Evolutionary conservation across 192 early-diverging fungal genomes (phyloP).

Genomic region (Backusella sp.): DNA sequence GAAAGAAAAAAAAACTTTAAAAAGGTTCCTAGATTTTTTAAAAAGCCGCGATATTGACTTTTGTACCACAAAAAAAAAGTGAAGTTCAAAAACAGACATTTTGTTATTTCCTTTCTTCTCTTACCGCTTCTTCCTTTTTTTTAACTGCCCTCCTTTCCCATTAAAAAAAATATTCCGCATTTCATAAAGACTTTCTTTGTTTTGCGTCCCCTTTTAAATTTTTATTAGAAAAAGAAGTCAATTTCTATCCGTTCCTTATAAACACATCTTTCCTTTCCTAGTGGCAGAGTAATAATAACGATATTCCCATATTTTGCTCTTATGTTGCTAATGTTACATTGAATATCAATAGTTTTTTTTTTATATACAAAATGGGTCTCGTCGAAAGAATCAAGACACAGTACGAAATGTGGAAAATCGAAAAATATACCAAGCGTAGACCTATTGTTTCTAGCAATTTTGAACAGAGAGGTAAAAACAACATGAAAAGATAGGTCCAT

Average conservation of each 20-base stretch:
- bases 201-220: too few relatives aligned
- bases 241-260: not conserved
- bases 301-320: not conserved
- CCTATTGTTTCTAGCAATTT: conserved; percentile 22
- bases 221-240: too few relatives aligned
- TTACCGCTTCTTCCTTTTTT: too few relatives aligned
- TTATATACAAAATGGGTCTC: conserved; percentile 17
- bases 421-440: conserved; percentile 31
- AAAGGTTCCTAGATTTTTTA: too few relatives aligned
- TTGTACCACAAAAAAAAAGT: too few relatives aligned
- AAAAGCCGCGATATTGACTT: too few relatives aligned
- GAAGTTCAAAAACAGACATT: too few relatives aligned
- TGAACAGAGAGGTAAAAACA: conserved; percentile 22
- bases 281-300: not conserved
- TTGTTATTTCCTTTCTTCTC: too few relatives aligned
- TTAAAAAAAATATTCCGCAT: too few relatives aligned
- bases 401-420: conserved; percentile 29
- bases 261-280: not conserved
- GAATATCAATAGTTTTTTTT: not conserved
- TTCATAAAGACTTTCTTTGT: too few relatives aligned
- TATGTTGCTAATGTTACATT: not conserved
- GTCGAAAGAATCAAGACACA: conserved; percentile 24
- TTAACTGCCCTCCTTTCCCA: too few relatives aligned
- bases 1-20: too few relatives aligned
- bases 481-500: not conserved